phyloP scores from a whole-genome alignment of 805 yeast genomes.

The Yamadazyma paraphyllophila region DNA sequence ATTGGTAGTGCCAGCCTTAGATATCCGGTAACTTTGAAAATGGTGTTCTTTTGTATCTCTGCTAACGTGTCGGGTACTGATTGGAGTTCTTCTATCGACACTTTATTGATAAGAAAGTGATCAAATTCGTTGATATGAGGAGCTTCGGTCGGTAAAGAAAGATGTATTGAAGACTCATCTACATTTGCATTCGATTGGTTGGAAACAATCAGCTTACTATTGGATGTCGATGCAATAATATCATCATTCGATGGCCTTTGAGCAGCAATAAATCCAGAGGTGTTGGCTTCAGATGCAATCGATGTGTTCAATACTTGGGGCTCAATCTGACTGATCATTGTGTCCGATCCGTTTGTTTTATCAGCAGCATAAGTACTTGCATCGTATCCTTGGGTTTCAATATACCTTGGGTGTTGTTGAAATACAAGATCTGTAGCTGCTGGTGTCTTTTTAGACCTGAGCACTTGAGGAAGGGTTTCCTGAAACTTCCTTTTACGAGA shows the following conservation, averaged over 20 bases:
- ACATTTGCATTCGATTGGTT: not conserved
- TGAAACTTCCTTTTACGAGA: not conserved
- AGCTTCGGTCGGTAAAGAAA: not conserved
- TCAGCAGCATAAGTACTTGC: not conserved
- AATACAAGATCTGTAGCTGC: slow-evolving; percentile 3
- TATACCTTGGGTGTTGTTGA: slow-evolving; percentile 4
- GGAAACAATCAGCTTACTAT: not conserved
- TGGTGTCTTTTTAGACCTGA: not conserved
- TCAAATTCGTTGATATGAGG: not conserved
- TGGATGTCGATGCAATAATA: not conserved
- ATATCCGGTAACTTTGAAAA: slow-evolving; percentile 19
- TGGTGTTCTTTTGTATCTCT: slow-evolving; percentile 12
- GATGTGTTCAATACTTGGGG: slow-evolving; percentile 10
- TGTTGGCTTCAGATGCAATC: not conserved
- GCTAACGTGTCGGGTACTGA: slow-evolving; percentile 10
- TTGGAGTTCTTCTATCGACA: slow-evolving; percentile 6
- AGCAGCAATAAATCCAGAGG: not conserved
- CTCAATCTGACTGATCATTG: slow-evolving; percentile 4
- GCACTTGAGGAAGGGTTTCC: not conserved
- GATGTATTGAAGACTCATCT: not conserved
- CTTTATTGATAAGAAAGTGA: slow-evolving; percentile 3
- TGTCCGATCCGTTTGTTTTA: not conserved
- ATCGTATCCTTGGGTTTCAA: slow-evolving; percentile 1
- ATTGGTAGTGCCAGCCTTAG: slow-evolving; percentile 18
- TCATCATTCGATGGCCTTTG: not conserved